Evolutionary conservation across 148 eudicot genomes (phyloP), one percentile per base, ranked within the genome.

Genomic region (Fagopyrum esculentum): DNA sequence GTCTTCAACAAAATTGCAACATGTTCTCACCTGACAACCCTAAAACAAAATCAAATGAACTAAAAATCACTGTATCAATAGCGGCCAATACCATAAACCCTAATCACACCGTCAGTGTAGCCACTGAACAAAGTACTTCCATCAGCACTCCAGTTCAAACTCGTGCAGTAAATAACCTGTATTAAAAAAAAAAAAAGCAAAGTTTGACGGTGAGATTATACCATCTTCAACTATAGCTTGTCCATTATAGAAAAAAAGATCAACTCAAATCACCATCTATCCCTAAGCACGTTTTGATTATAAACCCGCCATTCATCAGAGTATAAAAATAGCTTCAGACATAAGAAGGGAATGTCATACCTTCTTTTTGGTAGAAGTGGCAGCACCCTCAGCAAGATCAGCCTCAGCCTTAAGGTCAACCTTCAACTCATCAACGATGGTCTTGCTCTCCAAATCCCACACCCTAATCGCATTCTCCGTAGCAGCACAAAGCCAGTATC

Each of bases 401-500:
- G 89, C 87, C 85, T 93, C 97, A 0, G 79, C 79, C 89, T 89
- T 93, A 35, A 91, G 74, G 59, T 93, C 98, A 61, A 93, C 88
- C 86, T 81, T 89, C 74, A 93, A 84, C 75, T 93, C 98, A 46
- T 88, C 93, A 46, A 93, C 96, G 47, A 93, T 74, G 15, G 79
- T 82, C 85, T 93, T 93, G 73, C 92, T 89, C 83, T 90, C 97
- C 83, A 93, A 80, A 68, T 93, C 97, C 98, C 97, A 93, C 26
- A 93, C 86, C 93, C 91, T 93, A 64, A 93, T 91, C 22, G 93
- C 82, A 2, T 80, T 50, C 85, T 93, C 98, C 0, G 97, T 91
- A n/a, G 98, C 98, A 44, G 98, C 98, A 75, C 98, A 93, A 3
- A 93, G 90, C 98, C 98, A 93, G 83, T 93, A 93, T 87, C 93